Conservation (phyloP, 495 filamentous ascomycete species). For the Penicillium argentinense region DNA sequence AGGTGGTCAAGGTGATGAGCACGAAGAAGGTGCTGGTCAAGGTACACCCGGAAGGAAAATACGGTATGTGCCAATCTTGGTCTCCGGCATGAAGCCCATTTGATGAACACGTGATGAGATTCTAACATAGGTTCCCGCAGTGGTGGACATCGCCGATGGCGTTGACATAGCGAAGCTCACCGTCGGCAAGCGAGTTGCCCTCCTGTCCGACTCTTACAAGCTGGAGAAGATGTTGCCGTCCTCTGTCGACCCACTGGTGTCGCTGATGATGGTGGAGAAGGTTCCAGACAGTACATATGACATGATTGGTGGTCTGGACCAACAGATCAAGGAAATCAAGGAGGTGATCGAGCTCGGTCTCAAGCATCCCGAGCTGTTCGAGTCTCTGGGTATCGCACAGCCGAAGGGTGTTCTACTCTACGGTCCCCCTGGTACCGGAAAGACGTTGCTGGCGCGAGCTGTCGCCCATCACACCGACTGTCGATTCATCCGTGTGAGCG, state of each 20-base stretch:
- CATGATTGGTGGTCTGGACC: constrained; percentile 98
- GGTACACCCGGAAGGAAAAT: constrained; percentile 99
- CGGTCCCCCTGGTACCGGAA: constrained; percentile 94
- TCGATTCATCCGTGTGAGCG: constrained; percentile 97
- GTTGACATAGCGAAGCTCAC: constrained; percentile 96
- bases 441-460: constrained; percentile 92
- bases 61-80: constrained; percentile 61
- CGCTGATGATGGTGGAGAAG: constrained; percentile 99
- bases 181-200: constrained; percentile 93
- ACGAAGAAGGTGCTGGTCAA: constrained; percentile 99
- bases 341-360: constrained; percentile 98
- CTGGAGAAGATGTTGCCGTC: constrained; percentile 97
- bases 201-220: constrained; percentile 95
- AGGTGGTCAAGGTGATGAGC: constrained; percentile 99
- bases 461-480: constrained; percentile 98
- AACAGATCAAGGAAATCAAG: constrained; percentile 99
- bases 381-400: constrained; percentile 96
- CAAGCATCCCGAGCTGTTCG: constrained; percentile 97
- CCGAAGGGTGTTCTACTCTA: constrained; percentile 98
- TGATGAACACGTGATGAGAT: not conserved
- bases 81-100: not conserved
- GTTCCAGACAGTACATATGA: constrained; percentile 99
- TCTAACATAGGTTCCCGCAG: constrained; percentile 45
- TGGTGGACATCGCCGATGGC: constrained; percentile 93
- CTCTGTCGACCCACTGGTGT: constrained; percentile 95